Evolutionary conservation across 192 early-diverging fungal genomes (phyloP), one percentile per base, ranked within the genome.

Genomic region (Glomus cerebriforme): DNA sequence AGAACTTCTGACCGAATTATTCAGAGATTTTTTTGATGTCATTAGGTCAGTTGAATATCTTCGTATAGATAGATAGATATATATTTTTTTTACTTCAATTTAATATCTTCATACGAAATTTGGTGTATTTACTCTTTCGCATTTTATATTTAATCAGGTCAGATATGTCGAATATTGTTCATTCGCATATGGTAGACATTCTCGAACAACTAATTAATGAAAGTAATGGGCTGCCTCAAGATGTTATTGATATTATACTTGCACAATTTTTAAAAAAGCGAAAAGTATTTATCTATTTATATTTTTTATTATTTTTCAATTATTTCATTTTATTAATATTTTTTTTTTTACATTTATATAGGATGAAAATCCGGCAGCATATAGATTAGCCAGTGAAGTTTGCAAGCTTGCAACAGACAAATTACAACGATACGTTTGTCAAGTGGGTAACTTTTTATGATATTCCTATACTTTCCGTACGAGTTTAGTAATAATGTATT

Each of bases 381-480:
- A 91, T 81, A 85, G 92, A 80, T 83, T 99, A 79, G 95, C 96
- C 7, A 83, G 92, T 34, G 96, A 96, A 69, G 81, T 98, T 49
- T 96, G 93, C 73, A 93, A 88, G 35, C 81, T 80, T 13, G 87
- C 90, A 58, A 85, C 94, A 0, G 96, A 96, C 39, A 84, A 90
- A 2, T 89, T 99, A 37, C 98, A 99, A 82, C 88, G 93, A 79
- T 96, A 96, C 82, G 90, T 98, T 15, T 96, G 92, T 76, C 94
- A 96, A 83, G 90, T 91, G 80, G 24, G 24, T 8, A n/a, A 15
- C 13, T 9, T 7, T 17, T 35, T 26, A 31, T 31, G 17, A 34
- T 19, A 31, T 66, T 26, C 22, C 3, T 66, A 22, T 10, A 19
- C 31, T n/a, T 47, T 7, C 79, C 17, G 35, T 31, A 7, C 45